Conservation (phyloP, 805 yeast genomes). For the Lipomyces japonicus region DNA sequence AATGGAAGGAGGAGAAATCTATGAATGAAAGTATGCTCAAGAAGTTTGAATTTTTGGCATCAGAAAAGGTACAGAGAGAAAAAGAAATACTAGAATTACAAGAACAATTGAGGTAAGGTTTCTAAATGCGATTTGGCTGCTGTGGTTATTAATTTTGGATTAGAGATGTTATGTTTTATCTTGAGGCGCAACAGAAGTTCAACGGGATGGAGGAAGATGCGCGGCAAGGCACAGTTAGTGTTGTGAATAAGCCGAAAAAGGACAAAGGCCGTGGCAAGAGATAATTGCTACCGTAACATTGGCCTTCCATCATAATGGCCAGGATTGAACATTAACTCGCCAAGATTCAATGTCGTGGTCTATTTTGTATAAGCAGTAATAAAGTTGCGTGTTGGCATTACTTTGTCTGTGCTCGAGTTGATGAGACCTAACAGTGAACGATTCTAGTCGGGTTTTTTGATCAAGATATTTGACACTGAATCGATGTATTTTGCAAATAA, state of each 20-base stretch:
- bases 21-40: constrained; percentile 44
- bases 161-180: constrained; percentile 72
- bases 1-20: constrained; percentile 47
- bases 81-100: constrained; percentile 33
- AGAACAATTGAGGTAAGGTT: constrained; percentile 33
- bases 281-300: not conserved
- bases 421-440: too few relatives aligned
- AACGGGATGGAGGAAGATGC: constrained; percentile 68
- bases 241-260: constrained; percentile 37
- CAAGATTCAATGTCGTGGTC: too few relatives aligned
- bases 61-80: constrained; percentile 31
- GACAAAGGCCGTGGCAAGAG: not conserved
- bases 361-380: too few relatives aligned
- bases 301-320: too few relatives aligned
- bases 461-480: too few relatives aligned
- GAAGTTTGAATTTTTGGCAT: constrained; percentile 41
- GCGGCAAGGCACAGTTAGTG: constrained; percentile 58
- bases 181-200: constrained; percentile 70
- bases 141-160: constrained; percentile 35
- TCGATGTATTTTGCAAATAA: too few relatives aligned
- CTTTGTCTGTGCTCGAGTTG: too few relatives aligned
- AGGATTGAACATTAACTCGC: too few relatives aligned
- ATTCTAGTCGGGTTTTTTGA: too few relatives aligned
- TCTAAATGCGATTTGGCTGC: not conserved
- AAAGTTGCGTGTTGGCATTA: too few relatives aligned